phyloP scores from a whole-genome alignment of 2,329 filamentous ascomycete genomes.

The Metarhizium rileyi region DNA sequence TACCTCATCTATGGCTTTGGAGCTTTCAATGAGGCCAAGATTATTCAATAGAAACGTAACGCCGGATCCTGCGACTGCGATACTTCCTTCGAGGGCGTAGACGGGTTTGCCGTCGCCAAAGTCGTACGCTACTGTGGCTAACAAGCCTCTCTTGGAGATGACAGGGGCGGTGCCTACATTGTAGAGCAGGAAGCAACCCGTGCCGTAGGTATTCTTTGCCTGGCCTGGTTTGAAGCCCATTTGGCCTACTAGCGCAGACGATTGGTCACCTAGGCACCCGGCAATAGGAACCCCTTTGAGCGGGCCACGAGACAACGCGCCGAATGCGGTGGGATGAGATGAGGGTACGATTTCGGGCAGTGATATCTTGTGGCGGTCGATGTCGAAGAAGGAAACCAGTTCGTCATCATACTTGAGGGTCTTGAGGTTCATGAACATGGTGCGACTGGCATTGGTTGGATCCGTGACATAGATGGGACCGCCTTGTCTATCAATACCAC shows the following conservation, averaged over 20 bases:
- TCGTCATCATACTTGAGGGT: constrained; percentile 71
- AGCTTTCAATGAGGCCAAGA: constrained; percentile 46
- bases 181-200: constrained; percentile 81
- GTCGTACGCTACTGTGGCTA: constrained; percentile 83
- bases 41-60: constrained; percentile 66
- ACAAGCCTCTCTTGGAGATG: constrained; percentile 70
- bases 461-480: constrained; percentile 68
- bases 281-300: constrained; percentile 64
- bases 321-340: constrained; percentile 64
- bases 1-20: constrained; percentile 39
- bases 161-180: constrained; percentile 81
- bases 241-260: constrained; percentile 76
- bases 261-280: constrained; percentile 83
- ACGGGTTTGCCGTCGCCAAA: constrained; percentile 56
- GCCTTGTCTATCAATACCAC: constrained; percentile 48
- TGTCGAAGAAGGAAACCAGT: constrained; percentile 68
- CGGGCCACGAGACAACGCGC: constrained; percentile 52
- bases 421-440: constrained; percentile 88
- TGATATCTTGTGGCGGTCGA: constrained; percentile 57
- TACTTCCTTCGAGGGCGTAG: constrained; percentile 76
- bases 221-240: constrained; percentile 72
- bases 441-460: constrained; percentile 77
- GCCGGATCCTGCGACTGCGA: constrained; percentile 72
- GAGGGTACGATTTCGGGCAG: constrained; percentile 80
- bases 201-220: constrained; percentile 88